These are phyloP conservation scores for Nicotiana attenuata DNA, from an alignment of 257 asterid genomes.

Conservation along the genomic window DNA sequence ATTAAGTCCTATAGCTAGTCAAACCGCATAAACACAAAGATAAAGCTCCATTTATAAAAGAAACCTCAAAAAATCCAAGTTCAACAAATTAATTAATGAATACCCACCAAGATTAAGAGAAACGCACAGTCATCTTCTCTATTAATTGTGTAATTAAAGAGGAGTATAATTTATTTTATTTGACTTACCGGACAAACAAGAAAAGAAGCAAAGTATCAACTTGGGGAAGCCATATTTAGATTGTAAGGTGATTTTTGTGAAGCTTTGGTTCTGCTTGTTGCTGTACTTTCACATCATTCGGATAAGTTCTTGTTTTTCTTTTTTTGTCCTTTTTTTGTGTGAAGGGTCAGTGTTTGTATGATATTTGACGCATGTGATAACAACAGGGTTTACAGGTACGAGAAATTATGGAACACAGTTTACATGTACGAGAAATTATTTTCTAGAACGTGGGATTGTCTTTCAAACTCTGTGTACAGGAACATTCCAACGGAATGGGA, in stretches of 20 bases:
- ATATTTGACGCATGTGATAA: background rate
- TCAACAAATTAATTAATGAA: background rate
- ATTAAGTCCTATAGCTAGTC: background rate
- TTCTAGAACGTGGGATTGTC: too few relatives aligned
- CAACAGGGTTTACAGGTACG: background rate
- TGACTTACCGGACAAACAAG: background rate
- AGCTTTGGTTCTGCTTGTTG: background rate
- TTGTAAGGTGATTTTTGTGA: too few relatives aligned
- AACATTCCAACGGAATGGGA: too few relatives aligned
- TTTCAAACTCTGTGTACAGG: too few relatives aligned
- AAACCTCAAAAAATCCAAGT: background rate
- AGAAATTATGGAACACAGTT: too few relatives aligned
- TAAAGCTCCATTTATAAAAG: too few relatives aligned
- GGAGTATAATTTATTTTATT: background rate
- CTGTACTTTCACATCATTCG: background rate
- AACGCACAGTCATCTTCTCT: too few relatives aligned
- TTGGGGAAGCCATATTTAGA: background rate
- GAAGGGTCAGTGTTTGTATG: too few relatives aligned
- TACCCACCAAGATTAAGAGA: slow-evolving; percentile 7
- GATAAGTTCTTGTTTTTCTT: background rate
- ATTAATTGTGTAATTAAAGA: too few relatives aligned
- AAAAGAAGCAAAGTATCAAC: background rate
- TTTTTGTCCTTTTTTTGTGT: too few relatives aligned
- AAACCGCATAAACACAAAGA: background rate
- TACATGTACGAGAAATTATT: too few relatives aligned